A percentile compares a stretch with the other conserved stretches of the same genome.
Evolutionary conservation across 140 eudicot species (phyloP).

Genomic region (Cichorium intybus): DNA sequence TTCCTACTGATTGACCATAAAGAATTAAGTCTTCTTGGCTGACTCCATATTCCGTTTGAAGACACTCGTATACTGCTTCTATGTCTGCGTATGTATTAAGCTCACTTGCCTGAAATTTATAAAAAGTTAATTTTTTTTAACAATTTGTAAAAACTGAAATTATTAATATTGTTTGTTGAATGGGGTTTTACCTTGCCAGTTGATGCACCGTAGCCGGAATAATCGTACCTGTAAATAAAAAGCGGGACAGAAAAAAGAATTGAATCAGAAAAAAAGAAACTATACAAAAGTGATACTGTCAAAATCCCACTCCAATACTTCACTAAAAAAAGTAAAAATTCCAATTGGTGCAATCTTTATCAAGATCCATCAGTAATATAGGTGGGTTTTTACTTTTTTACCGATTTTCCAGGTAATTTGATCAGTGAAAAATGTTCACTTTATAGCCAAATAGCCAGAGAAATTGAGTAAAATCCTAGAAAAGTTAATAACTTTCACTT

Average conservation of each 20-base stretch:
- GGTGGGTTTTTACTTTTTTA: not conserved
- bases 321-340: constrained; percentile 9
- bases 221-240: constrained; percentile 68
- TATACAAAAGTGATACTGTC: constrained; percentile 19
- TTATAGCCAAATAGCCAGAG: constrained; percentile 13
- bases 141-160: too few relatives aligned
- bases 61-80: constrained; percentile 95
- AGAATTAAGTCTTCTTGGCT: constrained; percentile 89
- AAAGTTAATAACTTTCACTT: constrained; percentile 24
- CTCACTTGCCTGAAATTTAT: constrained; percentile 76
- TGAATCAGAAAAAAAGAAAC: not conserved
- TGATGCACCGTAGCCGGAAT: constrained; percentile 98
- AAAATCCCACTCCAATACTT: constrained; percentile 17
- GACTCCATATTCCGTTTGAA: constrained; percentile 80
- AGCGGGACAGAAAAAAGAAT: constrained; percentile 5
- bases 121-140: constrained; percentile 1
- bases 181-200: constrained; percentile 79
- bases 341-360: constrained; percentile 32
- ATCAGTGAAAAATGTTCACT: constrained; percentile 44
- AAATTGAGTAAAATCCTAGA: constrained; percentile 16
- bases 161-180: not conserved
- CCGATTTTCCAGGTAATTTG: constrained; percentile 22
- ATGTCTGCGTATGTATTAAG: constrained; percentile 92
- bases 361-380: constrained; percentile 26
- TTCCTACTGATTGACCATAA: constrained; percentile 97